Percentiles rank a stretch among this genome's conserved stretches.
Evolutionary conservation across 768 basidiomycete genomes (phyloP).

Genomic region (Macrolepiota fuliginosa): DNA sequence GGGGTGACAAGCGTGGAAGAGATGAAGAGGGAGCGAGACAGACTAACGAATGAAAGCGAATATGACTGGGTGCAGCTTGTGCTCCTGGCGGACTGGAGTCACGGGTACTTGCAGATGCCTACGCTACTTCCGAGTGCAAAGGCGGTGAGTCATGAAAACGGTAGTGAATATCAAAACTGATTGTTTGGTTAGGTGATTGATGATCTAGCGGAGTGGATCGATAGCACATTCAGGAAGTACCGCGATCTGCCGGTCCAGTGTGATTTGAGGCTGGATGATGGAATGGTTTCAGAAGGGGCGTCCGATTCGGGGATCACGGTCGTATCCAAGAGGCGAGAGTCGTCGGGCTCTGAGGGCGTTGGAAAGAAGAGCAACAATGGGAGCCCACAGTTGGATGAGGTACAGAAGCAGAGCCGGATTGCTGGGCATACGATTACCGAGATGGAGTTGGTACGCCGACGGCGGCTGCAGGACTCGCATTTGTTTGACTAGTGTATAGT

Average conservation of each 20-base stretch:
- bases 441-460: slow-evolving; percentile 72
- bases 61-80: slow-evolving; percentile 95
- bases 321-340: slow-evolving; percentile 46
- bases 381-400: slow-evolving; percentile 19
- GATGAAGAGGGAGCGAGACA: slow-evolving; percentile 58
- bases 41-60: slow-evolving; percentile 68
- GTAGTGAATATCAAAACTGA: slow-evolving; percentile 1
- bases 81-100: slow-evolving; percentile 95
- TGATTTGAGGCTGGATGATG: neutral
- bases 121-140: slow-evolving; percentile 79
- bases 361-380: slow-evolving; percentile 4
- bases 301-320: slow-evolving; percentile 74
- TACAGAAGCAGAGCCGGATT: slow-evolving; percentile 33
- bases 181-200: slow-evolving; percentile 51
- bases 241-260: slow-evolving; percentile 15
- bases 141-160: slow-evolving; percentile 34
- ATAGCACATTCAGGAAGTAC: slow-evolving; percentile 61
- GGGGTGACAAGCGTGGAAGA: slow-evolving; percentile 29
- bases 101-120: slow-evolving; percentile 96
- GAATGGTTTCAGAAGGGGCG: slow-evolving; percentile 38
- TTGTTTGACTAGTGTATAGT: slow-evolving; percentile 44
- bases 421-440: slow-evolving; percentile 74
- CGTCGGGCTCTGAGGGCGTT: slow-evolving; percentile 15
- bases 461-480: slow-evolving; percentile 74
- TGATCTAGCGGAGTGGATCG: slow-evolving; percentile 91